These are phyloP conservation scores for Neocucurbitaria cava DNA, from an alignment of 2,329 filamentous ascomycete species.

Conservation along the genomic window DNA sequence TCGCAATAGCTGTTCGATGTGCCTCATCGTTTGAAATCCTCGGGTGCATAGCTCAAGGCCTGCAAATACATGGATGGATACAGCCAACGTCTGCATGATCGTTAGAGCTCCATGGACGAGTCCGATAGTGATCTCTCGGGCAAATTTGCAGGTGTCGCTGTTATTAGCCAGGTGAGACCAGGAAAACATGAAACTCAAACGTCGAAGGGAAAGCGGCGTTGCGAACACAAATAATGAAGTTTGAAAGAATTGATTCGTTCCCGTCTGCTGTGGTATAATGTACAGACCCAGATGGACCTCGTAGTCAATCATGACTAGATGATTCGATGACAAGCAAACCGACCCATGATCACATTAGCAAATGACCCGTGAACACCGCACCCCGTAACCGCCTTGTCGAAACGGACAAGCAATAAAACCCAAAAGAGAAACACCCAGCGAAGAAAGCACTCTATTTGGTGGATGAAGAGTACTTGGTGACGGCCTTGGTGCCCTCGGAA, in stretches of 20 bases:
- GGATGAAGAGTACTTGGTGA: slow-evolving; percentile 99
- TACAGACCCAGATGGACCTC: slow-evolving; percentile 50
- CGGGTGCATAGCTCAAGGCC: too few relatives aligned
- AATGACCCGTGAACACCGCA: slow-evolving; percentile 54
- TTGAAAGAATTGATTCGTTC: slow-evolving; percentile 51
- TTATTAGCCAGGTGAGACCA: too few relatives aligned
- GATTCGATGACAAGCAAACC: slow-evolving; percentile 52
- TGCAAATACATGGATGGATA: too few relatives aligned
- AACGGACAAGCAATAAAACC: slow-evolving; percentile 61
- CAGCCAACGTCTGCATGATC: too few relatives aligned
- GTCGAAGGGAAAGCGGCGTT: too few relatives aligned
- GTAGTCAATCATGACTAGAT: slow-evolving; percentile 47
- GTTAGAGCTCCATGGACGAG: too few relatives aligned
- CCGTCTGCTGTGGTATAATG: slow-evolving; percentile 52
- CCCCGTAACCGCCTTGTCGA: slow-evolving; percentile 52
- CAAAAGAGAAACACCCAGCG: slow-evolving; percentile 54
- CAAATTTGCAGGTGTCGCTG: too few relatives aligned
- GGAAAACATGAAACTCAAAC: too few relatives aligned
- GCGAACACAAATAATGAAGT: slow-evolving; percentile 39
- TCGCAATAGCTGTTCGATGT: neutral
- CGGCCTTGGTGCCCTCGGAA: slow-evolving; percentile 99
- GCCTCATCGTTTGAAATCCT: too few relatives aligned
- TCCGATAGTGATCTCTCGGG: too few relatives aligned
- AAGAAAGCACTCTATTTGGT: slow-evolving; percentile 80
- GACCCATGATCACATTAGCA: slow-evolving; percentile 61